Conservation (phyloP, 1,139 yeast species). For the Candida glucosophila region DNA sequence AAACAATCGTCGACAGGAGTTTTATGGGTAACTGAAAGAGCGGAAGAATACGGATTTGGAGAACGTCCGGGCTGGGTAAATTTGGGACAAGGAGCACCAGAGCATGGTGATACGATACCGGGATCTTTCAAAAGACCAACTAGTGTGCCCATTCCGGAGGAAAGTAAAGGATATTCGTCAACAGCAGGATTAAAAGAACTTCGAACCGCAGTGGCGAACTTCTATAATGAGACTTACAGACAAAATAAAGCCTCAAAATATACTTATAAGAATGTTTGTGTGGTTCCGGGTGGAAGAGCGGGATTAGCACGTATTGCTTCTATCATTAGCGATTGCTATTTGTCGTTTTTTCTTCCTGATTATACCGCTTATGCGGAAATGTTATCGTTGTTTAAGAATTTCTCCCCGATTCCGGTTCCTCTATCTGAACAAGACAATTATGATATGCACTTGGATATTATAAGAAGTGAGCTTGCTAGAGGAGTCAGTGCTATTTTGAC, state of each 20-base stretch:
- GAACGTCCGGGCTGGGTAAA: slow-evolving; percentile 50
- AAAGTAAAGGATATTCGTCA: slow-evolving; percentile 54
- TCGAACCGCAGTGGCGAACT: slow-evolving; percentile 55
- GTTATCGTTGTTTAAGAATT: slow-evolving; percentile 58
- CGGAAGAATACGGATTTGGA: slow-evolving; percentile 50
- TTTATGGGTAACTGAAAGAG: slow-evolving; percentile 63
- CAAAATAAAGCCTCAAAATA: slow-evolving; percentile 43
- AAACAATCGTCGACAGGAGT: slow-evolving; percentile 62
- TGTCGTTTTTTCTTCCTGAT: slow-evolving; percentile 59
- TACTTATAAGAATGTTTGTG: slow-evolving; percentile 57
- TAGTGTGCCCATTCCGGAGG: slow-evolving; percentile 41
- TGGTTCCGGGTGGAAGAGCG: slow-evolving; percentile 67
- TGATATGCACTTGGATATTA: slow-evolving; percentile 48
- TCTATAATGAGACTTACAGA: slow-evolving; percentile 53
- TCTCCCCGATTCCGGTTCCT: slow-evolving; percentile 63
- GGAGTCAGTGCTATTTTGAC: slow-evolving; percentile 59
- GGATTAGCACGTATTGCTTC: slow-evolving; percentile 63
- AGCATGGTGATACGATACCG: slow-evolving; percentile 53
- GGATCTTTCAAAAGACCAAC: slow-evolving; percentile 56
- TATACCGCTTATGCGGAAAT: slow-evolving; percentile 70
- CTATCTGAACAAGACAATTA: slow-evolving; percentile 53
- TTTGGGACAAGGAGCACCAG: slow-evolving; percentile 67
- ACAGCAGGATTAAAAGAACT: slow-evolving; percentile 54
- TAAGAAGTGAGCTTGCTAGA: slow-evolving; percentile 47
- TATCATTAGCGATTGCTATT: slow-evolving; percentile 51